Base-by-base conservation (phyloP, 345 rosid species). In the Populus deltoides region DNA sequence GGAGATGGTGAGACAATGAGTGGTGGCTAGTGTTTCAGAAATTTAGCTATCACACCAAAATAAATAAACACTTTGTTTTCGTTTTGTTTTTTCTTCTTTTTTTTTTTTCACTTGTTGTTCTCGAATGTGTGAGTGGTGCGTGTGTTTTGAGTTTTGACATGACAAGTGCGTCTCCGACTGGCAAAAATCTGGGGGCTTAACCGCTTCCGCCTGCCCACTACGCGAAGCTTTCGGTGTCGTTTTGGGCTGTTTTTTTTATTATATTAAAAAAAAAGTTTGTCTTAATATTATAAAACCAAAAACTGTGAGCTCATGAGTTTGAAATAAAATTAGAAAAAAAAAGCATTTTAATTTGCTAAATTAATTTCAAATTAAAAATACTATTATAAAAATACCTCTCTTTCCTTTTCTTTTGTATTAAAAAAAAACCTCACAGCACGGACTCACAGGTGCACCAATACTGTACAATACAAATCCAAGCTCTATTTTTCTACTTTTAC, bases 1-100 rank as follows among this genome's bases (percentile, higher is more conserved):
- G 39, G 70, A 68, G 75, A 10, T 25, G 67, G 71, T 35, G 68
- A 76, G 66, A 57, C 65, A 84, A 83, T 75, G 88, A 82, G 87
- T 86, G 90, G 90, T 85, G 85, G 79, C 74, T 43, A 77, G 71
- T 13, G 78, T 61, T 71, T 75, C 18, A 55, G 45, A 70, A 67
- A 69, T 63, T 55, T 38, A 71, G 75, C 62, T 10, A 11, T 47
- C 3, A 66, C 69, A 20, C 39, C 18, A 13, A 16, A 31, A 31
- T 3, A 7, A 33, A 33, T 29, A 27, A 8, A 66, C 33, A 17
- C 69, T 66, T 15, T 11, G 53, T 47, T 11, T 41, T 11, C 36
- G 36, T 33, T 41, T 39, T 39, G 12, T 41, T 41, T 41, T 10
- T 9, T 45, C n/a, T n/a, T n/a, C n/a, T 22, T 1, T 57, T 24